Evolutionary conservation across 78 protist species (phyloP).

Genomic region (Diacronema lutheri): DNA sequence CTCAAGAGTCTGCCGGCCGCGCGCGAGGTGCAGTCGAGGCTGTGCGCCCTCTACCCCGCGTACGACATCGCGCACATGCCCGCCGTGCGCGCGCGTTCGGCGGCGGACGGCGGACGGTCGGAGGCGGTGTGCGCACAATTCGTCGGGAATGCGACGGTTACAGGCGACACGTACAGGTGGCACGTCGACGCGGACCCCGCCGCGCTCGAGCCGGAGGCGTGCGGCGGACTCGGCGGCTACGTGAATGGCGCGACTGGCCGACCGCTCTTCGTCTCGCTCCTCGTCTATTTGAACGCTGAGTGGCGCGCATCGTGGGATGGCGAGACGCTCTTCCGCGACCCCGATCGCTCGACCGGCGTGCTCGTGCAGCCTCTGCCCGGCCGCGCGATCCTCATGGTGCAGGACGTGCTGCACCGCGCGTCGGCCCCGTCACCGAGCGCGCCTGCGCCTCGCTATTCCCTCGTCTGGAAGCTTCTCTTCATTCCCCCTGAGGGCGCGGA

Average conservation of each 20-base stretch:
- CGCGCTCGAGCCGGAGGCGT: not conserved
- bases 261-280: not conserved
- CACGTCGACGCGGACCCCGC: constrained; percentile 6
- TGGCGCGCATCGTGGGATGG: constrained; percentile 1
- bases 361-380: constrained; percentile 2
- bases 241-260: not conserved
- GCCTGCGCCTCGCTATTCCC: not conserved
- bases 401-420: constrained; percentile 4
- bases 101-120: not conserved
- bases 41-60: not conserved
- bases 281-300: not conserved
- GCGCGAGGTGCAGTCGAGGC: not conserved
- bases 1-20: not conserved
- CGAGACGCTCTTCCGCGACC: constrained; percentile 1
- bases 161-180: not conserved
- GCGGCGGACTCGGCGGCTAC: not conserved
- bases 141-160: not conserved
- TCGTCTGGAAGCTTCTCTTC: constrained; percentile 18
- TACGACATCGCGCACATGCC: constrained; percentile 1
- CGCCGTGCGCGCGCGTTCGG: not conserved
- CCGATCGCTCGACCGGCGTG: not conserved
- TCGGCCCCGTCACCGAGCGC: not conserved
- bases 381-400: not conserved
- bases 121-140: not conserved
- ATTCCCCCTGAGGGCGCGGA: not conserved